phyloP scores from a whole-genome alignment of 352 stramenopile genomes.

The Saprolegnia diclina region DNA sequence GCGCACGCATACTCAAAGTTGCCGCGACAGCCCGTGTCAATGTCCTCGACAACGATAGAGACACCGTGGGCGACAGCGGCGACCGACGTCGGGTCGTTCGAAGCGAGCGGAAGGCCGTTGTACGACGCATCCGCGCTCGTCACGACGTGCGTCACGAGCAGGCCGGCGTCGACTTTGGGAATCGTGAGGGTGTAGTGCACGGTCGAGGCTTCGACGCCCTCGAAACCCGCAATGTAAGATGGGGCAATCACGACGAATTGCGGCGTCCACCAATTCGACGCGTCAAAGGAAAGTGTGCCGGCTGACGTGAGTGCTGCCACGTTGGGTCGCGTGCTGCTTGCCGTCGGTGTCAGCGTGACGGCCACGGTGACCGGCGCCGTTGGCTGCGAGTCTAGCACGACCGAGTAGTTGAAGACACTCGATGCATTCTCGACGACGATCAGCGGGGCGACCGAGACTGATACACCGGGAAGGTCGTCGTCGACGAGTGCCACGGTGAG shows the following conservation, averaged over 20 bases:
- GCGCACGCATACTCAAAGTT: slow-evolving; percentile 47
- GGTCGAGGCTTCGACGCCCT: slow-evolving; percentile 47
- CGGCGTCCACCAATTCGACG: slow-evolving; percentile 45
- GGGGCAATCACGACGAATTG: slow-evolving; percentile 46
- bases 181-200: slow-evolving; percentile 46
- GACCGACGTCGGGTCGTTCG: slow-evolving; percentile 36
- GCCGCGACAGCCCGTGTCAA: slow-evolving; percentile 56
- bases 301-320: slow-evolving; percentile 40
- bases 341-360: neutral
- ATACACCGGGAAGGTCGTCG: slow-evolving; percentile 60
- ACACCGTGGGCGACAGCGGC: slow-evolving; percentile 46
- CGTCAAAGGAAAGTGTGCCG: slow-evolving; percentile 42
- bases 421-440: slow-evolving; percentile 41
- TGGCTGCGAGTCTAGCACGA: slow-evolving; percentile 62
- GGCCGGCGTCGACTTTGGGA: slow-evolving; percentile 42
- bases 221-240: slow-evolving; percentile 42
- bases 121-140: slow-evolving; percentile 41
- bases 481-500: slow-evolving; percentile 43
- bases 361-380: slow-evolving; percentile 45
- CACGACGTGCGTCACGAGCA: slow-evolving; percentile 40
- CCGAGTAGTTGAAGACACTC: slow-evolving; percentile 37
- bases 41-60: slow-evolving; percentile 42
- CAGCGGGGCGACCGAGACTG: slow-evolving; percentile 39
- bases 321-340: slow-evolving; percentile 6
- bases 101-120: slow-evolving; percentile 40